Percentiles rank a stretch among this genome's conserved stretches.
Evolutionary conservation across 2,329 filamentous ascomycete species (phyloP).

Genomic region (Graphium sp.): DNA sequence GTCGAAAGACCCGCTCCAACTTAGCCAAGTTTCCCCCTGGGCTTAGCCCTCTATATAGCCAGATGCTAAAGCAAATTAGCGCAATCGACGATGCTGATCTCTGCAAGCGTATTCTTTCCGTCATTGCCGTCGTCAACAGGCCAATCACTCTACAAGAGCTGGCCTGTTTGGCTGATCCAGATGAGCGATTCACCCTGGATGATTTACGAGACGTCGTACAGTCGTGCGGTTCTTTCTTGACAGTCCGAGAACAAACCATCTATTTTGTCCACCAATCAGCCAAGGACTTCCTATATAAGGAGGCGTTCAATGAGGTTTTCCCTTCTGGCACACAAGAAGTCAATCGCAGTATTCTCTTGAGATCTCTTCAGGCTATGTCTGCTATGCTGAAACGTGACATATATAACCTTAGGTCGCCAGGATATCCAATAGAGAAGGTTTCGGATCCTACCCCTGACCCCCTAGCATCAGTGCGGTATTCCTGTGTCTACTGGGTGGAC

Average conservation of each 20-base stretch:
- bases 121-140: conserved; percentile 13
- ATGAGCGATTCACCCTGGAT: conserved; percentile 6
- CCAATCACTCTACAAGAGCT: conserved; percentile 19
- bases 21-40: conserved; percentile 14
- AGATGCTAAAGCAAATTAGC: conserved; percentile 18
- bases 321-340: conserved; percentile 12
- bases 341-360: conserved; percentile 13
- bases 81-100: conserved; percentile 11
- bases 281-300: conserved; percentile 18
- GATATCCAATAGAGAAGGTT: conserved; percentile 9
- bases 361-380: not conserved
- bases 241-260: conserved; percentile 11
- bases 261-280: conserved; percentile 25
- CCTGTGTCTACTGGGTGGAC: conserved; percentile 15
- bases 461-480: conserved; percentile 9
- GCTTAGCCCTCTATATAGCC: conserved; percentile 17
- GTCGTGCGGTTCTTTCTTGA: conserved; percentile 19
- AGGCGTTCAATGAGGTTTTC: conserved; percentile 11
- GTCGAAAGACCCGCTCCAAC: conserved; percentile 5
- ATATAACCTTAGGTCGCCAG: conserved; percentile 12
- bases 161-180: conserved; percentile 7
- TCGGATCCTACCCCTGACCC: conserved; percentile 6
- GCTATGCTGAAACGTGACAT: conserved; percentile 17
- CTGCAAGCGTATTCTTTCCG: conserved; percentile 16
- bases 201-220: conserved; percentile 12